phyloP scores from a whole-genome alignment of 2,329 filamentous ascomycete species.

The Calonectria leucothoes region DNA sequence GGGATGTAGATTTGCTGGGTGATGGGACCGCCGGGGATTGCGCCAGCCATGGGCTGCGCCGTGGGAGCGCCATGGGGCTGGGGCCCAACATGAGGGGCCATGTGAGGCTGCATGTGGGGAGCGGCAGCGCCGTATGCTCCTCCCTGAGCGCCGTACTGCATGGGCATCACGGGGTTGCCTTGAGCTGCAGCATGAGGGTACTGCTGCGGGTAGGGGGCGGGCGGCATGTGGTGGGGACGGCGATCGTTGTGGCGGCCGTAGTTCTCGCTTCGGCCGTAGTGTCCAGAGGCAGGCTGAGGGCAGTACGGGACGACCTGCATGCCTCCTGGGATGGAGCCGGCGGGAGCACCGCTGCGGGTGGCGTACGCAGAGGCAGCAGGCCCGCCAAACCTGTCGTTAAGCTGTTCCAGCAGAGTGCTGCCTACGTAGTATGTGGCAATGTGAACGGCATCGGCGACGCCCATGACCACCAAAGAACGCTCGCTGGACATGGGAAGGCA shows the following conservation, averaged over 20 bases:
- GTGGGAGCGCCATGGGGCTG: conserved; percentile 73
- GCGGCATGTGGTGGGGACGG: conserved; percentile 79
- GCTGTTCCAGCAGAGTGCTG: conserved; percentile 96
- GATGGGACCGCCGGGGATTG: conserved; percentile 71
- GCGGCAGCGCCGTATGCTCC: conserved; percentile 83
- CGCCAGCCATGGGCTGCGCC: conserved; percentile 79
- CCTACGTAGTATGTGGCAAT: conserved; percentile 99
- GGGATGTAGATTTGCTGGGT: conserved; percentile 99
- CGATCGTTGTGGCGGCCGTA: conserved; percentile 80
- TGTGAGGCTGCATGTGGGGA: conserved; percentile 79
- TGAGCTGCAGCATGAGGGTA: conserved; percentile 75
- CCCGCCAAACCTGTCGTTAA: conserved; percentile 96
- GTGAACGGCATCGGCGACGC: conserved; percentile 97
- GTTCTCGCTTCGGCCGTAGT: conserved; percentile 91
- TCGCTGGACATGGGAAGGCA: conserved; percentile 95
- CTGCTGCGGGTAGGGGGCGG: conserved; percentile 77
- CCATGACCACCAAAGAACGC: conserved; percentile 96
- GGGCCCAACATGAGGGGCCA: conserved; percentile 68
- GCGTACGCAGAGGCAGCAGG: conserved; percentile 98
- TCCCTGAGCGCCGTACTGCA: conserved; percentile 84
- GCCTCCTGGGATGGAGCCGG: conserved; percentile 92
- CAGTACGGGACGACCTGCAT: conserved; percentile 99
- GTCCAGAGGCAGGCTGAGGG: conserved; percentile 90
- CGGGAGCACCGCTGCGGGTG: conserved; percentile 91
- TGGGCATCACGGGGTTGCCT: conserved; percentile 71